phyloP scores from a whole-genome alignment of 768 basidiomycete genomes.

The Russula lepida region DNA sequence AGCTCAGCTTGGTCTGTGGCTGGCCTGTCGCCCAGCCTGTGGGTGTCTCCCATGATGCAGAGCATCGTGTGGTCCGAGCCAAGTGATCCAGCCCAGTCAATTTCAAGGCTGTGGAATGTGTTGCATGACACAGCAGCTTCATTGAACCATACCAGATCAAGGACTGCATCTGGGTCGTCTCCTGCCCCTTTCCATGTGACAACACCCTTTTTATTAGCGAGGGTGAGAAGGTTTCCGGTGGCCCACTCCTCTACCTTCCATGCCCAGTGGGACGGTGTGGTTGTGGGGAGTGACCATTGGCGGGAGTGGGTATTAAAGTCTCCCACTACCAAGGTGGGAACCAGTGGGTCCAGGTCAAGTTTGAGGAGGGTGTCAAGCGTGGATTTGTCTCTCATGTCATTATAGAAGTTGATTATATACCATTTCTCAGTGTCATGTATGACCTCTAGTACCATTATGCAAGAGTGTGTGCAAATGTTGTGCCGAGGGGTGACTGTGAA shows the following conservation, averaged over 20 bases:
- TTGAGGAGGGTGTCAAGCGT: not conserved
- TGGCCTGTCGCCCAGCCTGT: too few relatives aligned
- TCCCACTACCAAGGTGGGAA: not conserved
- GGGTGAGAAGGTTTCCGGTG: not conserved
- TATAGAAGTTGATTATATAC: not conserved
- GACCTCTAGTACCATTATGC: not conserved
- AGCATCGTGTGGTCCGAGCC: too few relatives aligned
- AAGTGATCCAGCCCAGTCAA: too few relatives aligned
- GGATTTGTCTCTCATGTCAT: not conserved
- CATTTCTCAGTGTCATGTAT: too few relatives aligned
- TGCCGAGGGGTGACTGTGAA: not conserved
- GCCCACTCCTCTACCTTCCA: not conserved
- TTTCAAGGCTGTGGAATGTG: too few relatives aligned
- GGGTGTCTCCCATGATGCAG: too few relatives aligned
- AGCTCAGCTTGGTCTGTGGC: too few relatives aligned
- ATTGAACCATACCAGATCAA: too few relatives aligned
- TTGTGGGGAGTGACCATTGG: not conserved
- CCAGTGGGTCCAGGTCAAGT: not conserved
- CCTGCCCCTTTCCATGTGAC: too few relatives aligned
- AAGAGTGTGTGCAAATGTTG: not conserved
- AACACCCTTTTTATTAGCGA: not conserved
- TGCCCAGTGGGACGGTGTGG: not conserved
- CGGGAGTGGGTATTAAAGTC: not conserved
- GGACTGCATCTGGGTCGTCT: too few relatives aligned
- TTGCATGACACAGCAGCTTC: too few relatives aligned